Conservation (phyloP, 1,284 basidiomycete genomes). For the Clitocybe nebularis region DNA sequence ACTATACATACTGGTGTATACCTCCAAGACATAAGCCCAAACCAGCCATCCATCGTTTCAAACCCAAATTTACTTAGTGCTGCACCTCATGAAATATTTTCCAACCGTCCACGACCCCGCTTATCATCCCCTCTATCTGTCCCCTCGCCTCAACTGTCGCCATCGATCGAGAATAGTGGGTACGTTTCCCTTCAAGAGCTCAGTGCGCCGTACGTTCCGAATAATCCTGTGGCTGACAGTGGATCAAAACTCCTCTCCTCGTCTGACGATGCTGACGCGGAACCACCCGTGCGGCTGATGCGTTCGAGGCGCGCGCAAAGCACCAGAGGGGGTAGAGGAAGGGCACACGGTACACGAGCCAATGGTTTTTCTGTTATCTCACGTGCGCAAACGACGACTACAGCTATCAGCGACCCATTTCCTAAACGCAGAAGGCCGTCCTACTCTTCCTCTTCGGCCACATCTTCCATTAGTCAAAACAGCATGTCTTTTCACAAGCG, state of each 20-base stretch:
- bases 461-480: constrained; percentile 10
- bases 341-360: neutral
- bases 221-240: constrained; percentile 2
- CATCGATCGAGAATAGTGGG: constrained; percentile 4
- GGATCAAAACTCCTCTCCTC: constrained; percentile 6
- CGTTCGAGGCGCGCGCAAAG: constrained; percentile 4
- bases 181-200: constrained; percentile 17
- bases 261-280: constrained; percentile 2
- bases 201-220: constrained; percentile 14
- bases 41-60: too few species aligned
- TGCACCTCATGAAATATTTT: neutral
- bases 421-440: constrained; percentile 12
- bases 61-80: constrained; percentile 1
- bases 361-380: neutral
- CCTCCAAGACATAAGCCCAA: too few species aligned
- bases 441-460: constrained; percentile 12
- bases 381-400: neutral
- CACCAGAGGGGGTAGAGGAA: neutral
- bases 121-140: constrained; percentile 10
- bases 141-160: constrained; percentile 6
- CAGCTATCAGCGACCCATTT: neutral
- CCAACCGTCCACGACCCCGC: constrained; percentile 2
- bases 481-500: constrained; percentile 9
- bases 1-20: neutral
- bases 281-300: constrained; percentile 3